Percentiles rank a stretch among this genome's conserved stretches.
These are phyloP conservation scores for Stenogyne calaminthoides DNA, from an alignment of 305 asterid species.

Conservation along the genomic window DNA sequence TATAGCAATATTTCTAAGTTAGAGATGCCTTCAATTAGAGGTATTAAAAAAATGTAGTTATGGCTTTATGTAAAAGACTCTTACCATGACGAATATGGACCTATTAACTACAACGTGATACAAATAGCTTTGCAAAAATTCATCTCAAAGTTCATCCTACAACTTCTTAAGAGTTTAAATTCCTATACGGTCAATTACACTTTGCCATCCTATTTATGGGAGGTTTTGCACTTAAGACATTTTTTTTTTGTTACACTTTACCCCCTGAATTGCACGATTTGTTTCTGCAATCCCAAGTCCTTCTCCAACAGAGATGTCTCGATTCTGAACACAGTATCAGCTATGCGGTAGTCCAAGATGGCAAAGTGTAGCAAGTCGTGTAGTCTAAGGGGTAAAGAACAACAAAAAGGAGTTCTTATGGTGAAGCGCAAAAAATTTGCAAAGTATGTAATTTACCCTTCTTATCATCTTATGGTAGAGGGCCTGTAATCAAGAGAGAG, in stretches of 20 bases:
- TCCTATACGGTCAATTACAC: conserved; percentile 36
- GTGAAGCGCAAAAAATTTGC: too few species aligned
- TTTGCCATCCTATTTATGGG: conserved; percentile 27
- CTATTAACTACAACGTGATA: conserved; percentile 42
- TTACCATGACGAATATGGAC: conserved; percentile 31
- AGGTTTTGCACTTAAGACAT: conserved; percentile 10
- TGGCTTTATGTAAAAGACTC: conserved; percentile 34
- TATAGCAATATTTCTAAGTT: conserved; percentile 47
- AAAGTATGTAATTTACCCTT: too few species aligned
- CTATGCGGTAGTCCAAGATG: too few species aligned
- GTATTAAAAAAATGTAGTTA: conserved; percentile 25
- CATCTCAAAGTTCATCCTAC: conserved; percentile 39
- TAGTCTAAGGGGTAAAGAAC: too few species aligned
- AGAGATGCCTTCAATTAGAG: conserved; percentile 41
- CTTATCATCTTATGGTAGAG: too few species aligned
- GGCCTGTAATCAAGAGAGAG: too few species aligned
- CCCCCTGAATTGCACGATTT: not conserved
- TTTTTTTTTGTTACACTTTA: too few species aligned
- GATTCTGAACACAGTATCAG: too few species aligned
- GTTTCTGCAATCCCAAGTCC: too few species aligned
- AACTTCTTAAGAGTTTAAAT: conserved; percentile 36
- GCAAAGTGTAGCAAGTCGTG: too few species aligned
- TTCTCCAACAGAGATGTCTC: conserved; percentile 41
- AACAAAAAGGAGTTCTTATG: too few species aligned
- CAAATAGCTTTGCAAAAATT: conserved; percentile 39